These are phyloP conservation scores for Pelargonium citronellum DNA, from an alignment of 441 rosid genomes.

Conservation along the genomic window DNA sequence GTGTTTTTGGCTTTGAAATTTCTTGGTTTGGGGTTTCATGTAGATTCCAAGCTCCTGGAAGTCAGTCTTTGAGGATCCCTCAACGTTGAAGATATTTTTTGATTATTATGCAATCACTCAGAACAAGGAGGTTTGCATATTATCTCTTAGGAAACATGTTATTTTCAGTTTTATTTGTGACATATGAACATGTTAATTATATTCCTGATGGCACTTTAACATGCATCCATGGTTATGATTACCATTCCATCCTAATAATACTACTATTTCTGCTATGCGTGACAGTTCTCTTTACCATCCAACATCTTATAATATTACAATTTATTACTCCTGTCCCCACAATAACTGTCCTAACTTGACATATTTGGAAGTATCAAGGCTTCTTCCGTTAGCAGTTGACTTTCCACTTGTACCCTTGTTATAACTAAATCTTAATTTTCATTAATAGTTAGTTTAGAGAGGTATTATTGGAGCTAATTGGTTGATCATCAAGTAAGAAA, in stretches of 20 bases:
- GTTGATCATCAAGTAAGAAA: background rate
- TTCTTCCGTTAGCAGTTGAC: background rate
- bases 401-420: background rate
- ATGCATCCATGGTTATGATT: background rate
- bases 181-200: background rate
- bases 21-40: background rate
- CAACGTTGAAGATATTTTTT: constrained; percentile 28
- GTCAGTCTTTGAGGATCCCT: constrained; percentile 25
- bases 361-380: background rate
- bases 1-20: constrained; percentile 4
- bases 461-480: background rate
- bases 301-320: background rate
- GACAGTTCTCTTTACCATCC: background rate
- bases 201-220: background rate
- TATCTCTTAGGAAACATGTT: background rate
- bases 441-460: background rate
- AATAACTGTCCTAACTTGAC: background rate
- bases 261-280: background rate
- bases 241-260: background rate
- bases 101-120: constrained; percentile 27
- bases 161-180: background rate
- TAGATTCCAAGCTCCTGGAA: constrained; percentile 29
- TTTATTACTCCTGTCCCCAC: background rate
- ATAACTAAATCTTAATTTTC: background rate
- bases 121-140: constrained; percentile 23